These are phyloP conservation scores for Agaricus bisporus DNA, from an alignment of 768 basidiomycete genomes.

Conservation along the genomic window DNA sequence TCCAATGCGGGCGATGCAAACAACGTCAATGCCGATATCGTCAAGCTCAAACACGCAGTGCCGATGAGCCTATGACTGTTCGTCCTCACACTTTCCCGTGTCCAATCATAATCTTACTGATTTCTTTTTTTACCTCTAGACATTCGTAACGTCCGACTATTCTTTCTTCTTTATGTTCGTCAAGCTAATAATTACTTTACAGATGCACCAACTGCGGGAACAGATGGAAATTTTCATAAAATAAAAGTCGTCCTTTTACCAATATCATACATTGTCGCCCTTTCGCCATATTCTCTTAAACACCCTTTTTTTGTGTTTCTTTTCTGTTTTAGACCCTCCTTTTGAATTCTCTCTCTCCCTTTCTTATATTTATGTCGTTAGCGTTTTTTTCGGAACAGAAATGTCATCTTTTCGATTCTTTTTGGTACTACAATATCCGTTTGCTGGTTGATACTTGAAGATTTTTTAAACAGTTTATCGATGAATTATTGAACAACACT, in stretches of 20 bases:
- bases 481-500: too few species aligned
- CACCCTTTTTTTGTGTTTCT: too few species aligned
- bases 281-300: too few species aligned
- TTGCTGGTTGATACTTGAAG: background rate
- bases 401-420: background rate
- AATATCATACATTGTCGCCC: background rate
- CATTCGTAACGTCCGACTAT: slow-evolving; percentile 76
- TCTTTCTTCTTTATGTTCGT: background rate
- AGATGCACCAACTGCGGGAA: slow-evolving; percentile 60
- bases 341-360: background rate
- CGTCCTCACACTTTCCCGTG: slow-evolving; percentile 20
- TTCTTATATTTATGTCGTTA: slow-evolving; percentile 1
- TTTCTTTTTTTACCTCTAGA: slow-evolving; percentile 34
- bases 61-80: slow-evolving; percentile 98
- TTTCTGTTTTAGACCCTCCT: too few species aligned
- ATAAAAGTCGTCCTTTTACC: background rate
- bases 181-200: slow-evolving; percentile 7
- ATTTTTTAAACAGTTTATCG: too few species aligned
- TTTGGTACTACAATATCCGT: background rate
- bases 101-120: background rate
- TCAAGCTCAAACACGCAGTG: slow-evolving; percentile 95
- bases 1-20: slow-evolving; percentile 95
- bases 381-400: background rate
- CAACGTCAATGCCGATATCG: slow-evolving; percentile 90
- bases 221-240: slow-evolving; percentile 39